A percentile compares a stretch with the other conserved stretches of the same genome.
These are phyloP conservation scores for Trematosphaeria pertusa DNA, from an alignment of 2,329 filamentous ascomycete genomes.

Conservation along the genomic window DNA sequence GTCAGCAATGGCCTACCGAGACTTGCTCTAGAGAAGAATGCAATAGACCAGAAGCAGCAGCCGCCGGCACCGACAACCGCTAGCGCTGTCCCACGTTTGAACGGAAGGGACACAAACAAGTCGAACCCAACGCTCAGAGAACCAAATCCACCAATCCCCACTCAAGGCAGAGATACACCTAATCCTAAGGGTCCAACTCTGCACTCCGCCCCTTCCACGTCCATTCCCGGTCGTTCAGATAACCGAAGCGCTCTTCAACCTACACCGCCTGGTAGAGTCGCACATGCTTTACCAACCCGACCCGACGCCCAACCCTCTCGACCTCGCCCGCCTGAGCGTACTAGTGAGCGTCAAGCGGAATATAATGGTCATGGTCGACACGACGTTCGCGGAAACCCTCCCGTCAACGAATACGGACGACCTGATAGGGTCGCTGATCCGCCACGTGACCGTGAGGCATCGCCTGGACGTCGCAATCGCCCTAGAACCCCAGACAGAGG, in stretches of 20 bases:
- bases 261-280: slow-evolving; percentile 31
- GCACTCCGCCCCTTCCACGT: slow-evolving; percentile 23
- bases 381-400: slow-evolving; percentile 40
- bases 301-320: slow-evolving; percentile 65
- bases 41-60: slow-evolving; percentile 22
- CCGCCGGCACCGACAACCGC: slow-evolving; percentile 19
- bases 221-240: slow-evolving; percentile 41
- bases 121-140: slow-evolving; percentile 17
- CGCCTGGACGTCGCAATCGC: slow-evolving; percentile 48
- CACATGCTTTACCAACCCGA: slow-evolving; percentile 61
- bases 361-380: slow-evolving; percentile 37
- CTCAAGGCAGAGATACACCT: slow-evolving; percentile 17
- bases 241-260: slow-evolving; percentile 38
- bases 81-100: slow-evolving; percentile 15
- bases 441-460: slow-evolving; percentile 47
- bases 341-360: slow-evolving; percentile 38
- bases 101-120: slow-evolving; percentile 27
- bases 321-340: slow-evolving; percentile 37
- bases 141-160: slow-evolving; percentile 8
- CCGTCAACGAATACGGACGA: slow-evolving; percentile 53
- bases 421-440: slow-evolving; percentile 52
- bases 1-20: slow-evolving; percentile 45
- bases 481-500: slow-evolving; percentile 48
- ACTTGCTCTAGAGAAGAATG: slow-evolving; percentile 13
- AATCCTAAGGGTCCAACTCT: slow-evolving; percentile 17